Base-by-base conservation (phyloP, 306 rosid genomes). In the Ormosia emarginata region DNA sequence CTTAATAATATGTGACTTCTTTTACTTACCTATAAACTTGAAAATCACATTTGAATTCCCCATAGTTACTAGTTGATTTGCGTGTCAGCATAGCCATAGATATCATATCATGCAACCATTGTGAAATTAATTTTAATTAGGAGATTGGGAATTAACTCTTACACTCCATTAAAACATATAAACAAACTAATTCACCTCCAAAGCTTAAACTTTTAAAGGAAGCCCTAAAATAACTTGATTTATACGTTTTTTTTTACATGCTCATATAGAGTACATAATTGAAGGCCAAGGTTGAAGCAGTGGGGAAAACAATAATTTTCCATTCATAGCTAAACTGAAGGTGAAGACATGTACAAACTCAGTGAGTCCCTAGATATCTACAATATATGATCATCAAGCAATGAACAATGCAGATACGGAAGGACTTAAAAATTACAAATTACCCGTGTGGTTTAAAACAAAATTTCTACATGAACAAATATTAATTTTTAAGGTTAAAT, bases 381-480 rank as follows among this genome's bases (percentile, higher is more conserved):
- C 67, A 82, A 65, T 55, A 67, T 29, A 62, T 75, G 59, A 57
- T 72, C 69, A 34, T 78, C 40, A 59, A 52, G 56, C 62, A 69
- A 58, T 76, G 71, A 80, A 49, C 46, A 86, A 47, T 49, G 49
- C 46, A 36, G 72, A 55, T 63, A 70, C 50, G 70, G 4, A 69
- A 72, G 30, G 74, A 75, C 57, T 55, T 47, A 6, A 32, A 67
- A 71, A 72, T 80, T 80, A 86, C 78, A 86, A 57, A 50, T 75
- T 64, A 80, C 46, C 64, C 29, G 14, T 34, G 36, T 67, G 67
- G 46, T 46, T 37, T 11, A 58, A 24, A 59, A 46, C 68, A 56
- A 56, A 33, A 41, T 63, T 62, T 63, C 70, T 50, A 62, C 1
- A 13, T 8, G 49, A n/a, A 57, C 8, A 81, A 80, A 24, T 24